Conservation (phyloP, 768 basidiomycete genomes). For the Xanthoconium stramineum region DNA sequence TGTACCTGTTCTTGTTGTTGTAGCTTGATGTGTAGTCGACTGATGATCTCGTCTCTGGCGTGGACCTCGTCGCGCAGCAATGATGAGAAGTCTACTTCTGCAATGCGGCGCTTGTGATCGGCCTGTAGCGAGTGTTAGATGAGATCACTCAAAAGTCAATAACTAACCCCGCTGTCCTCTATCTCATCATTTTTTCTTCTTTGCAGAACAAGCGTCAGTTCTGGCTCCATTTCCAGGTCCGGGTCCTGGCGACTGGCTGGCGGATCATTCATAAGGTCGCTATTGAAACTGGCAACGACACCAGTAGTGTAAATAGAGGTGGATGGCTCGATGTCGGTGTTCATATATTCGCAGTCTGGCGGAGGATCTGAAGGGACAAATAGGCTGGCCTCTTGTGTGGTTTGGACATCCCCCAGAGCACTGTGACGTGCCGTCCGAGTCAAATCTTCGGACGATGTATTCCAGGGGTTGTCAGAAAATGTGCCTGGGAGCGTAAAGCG, state of each 20-base stretch:
- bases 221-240: not conserved
- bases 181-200: not conserved
- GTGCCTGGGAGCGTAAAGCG: not conserved
- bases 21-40: not conserved
- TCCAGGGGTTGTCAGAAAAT: not conserved
- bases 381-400: not conserved
- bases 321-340: not conserved
- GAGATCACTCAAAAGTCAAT: not conserved
- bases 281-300: not conserved
- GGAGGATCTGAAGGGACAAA: too few relatives aligned
- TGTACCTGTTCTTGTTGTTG: not conserved
- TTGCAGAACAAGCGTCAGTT: not conserved
- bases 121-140: not conserved
- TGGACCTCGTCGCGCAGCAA: not conserved
- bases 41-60: not conserved
- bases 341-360: too few relatives aligned
- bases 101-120: not conserved
- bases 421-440: too few relatives aligned
- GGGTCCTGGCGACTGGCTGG: not conserved
- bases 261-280: too few relatives aligned
- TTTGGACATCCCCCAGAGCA: too few relatives aligned
- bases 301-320: not conserved
- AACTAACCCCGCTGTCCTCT: not conserved
- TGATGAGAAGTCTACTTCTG: not conserved
- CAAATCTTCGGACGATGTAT: not conserved